Conservation (phyloP, 1,284 basidiomycete species). For the Microbotryum violaceum region DNA sequence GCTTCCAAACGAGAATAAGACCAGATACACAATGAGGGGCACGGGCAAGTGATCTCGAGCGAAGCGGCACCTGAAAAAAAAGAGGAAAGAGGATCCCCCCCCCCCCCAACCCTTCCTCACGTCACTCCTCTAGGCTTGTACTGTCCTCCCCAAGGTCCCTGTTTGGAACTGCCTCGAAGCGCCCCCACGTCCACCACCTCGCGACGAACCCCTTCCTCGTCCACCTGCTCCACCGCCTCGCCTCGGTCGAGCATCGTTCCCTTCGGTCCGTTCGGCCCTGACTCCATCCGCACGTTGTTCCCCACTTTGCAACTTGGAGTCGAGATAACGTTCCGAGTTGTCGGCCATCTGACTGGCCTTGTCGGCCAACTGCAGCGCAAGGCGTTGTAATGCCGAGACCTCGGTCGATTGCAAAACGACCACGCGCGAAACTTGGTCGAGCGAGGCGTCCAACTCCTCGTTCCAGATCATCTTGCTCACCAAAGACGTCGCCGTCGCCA, state of each 20-base stretch:
- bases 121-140: constrained; percentile 13
- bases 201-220: constrained; percentile 6
- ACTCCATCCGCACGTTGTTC: constrained; percentile 43
- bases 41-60: too few species aligned
- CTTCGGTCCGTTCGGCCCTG: constrained; percentile 53
- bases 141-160: constrained; percentile 24
- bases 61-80: too few species aligned
- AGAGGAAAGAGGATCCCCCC: too few species aligned
- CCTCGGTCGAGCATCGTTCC: constrained; percentile 38
- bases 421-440: constrained; percentile 81
- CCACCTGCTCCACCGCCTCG: constrained; percentile 38
- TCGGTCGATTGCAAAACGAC: constrained; percentile 79
- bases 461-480: constrained; percentile 99
- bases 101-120: too few species aligned
- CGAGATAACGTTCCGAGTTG: constrained; percentile 89
- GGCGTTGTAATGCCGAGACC: constrained; percentile 77
- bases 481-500: constrained; percentile 75
- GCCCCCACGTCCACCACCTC: constrained; percentile 17
- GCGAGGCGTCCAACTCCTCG: constrained; percentile 85
- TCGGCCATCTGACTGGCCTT: constrained; percentile 82
- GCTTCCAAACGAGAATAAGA: too few species aligned
- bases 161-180: constrained; percentile 23
- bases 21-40: too few species aligned
- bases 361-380: constrained; percentile 80
- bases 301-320: constrained; percentile 57